Conservation (phyloP, 148 eudicot species). For the Dianthus caryophyllus region DNA sequence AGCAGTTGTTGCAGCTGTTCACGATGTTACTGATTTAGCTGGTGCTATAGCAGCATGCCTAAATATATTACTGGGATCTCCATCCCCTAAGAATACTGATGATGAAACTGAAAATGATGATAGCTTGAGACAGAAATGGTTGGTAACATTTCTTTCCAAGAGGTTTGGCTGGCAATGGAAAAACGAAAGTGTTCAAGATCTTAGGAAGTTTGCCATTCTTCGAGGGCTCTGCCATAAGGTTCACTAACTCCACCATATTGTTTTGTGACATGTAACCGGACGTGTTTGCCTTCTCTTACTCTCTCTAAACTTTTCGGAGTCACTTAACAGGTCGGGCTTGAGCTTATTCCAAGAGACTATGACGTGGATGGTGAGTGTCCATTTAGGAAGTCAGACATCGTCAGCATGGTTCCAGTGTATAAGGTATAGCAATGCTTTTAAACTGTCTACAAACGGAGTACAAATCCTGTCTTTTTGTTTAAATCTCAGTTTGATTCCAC, state of each 20-base stretch:
- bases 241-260: conserved; percentile 1
- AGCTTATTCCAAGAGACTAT: conserved; percentile 86
- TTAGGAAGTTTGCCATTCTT: conserved; percentile 82
- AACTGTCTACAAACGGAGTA: conserved; percentile 1
- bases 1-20: conserved; percentile 67
- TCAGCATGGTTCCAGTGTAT: conserved; percentile 80
- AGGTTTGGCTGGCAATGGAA: conserved; percentile 85
- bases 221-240: conserved; percentile 98
- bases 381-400: conserved; percentile 68
- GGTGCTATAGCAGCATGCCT: conserved; percentile 74
- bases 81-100: conserved; percentile 36
- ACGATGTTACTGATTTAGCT: conserved; percentile 52
- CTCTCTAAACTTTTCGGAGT: conserved; percentile 11
- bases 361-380: conserved; percentile 68
- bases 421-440: conserved; percentile 44
- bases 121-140: conserved; percentile 76
- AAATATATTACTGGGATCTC: conserved; percentile 75
- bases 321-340: conserved; percentile 70
- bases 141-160: conserved; percentile 65
- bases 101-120: conserved; percentile 41
- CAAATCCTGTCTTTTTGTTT: conserved; percentile 14
- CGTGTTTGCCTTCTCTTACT: background rate
- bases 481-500: conserved; percentile 22
- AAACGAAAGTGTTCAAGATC: conserved; percentile 47
- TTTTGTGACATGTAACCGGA: background rate